Evolutionary conservation across 2,329 filamentous ascomycete genomes (phyloP).

Genomic region (Fonsecaea pedrosoi): DNA sequence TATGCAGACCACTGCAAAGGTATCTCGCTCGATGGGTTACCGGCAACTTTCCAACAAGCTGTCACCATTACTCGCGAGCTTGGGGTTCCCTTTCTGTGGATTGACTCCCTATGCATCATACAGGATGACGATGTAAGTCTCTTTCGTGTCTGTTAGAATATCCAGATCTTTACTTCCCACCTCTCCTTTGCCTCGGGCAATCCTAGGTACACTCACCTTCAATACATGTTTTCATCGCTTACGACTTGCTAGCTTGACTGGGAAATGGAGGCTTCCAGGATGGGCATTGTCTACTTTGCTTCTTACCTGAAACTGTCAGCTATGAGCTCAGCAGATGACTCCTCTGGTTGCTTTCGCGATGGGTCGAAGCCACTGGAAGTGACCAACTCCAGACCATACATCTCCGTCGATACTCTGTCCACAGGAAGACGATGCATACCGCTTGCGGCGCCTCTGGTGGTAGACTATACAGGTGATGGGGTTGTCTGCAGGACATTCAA

Average conservation of each 20-base stretch:
- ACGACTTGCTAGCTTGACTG: not conserved
- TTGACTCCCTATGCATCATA: conserved; percentile 1
- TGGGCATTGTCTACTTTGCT: conserved; percentile 5
- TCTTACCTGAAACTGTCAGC: conserved; percentile 1
- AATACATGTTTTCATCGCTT: not conserved
- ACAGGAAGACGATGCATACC: not conserved
- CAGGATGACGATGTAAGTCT: conserved; percentile 3
- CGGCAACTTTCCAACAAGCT: conserved; percentile 3
- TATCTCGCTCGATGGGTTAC: not conserved
- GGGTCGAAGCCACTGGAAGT: not conserved
- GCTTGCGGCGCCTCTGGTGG: not conserved
- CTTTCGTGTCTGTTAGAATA: not conserved
- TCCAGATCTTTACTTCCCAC: not conserved
- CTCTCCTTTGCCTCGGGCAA: not conserved
- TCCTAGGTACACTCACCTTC: no score
- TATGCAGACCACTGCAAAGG: not conserved
- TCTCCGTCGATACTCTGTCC: not conserved
- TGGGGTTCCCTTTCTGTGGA: not conserved
- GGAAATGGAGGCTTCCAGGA: conserved; percentile 1
- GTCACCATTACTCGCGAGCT: conserved; percentile 6
- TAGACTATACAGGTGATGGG: not conserved
- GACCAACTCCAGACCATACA: not conserved
- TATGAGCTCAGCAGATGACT: conserved; percentile 1
- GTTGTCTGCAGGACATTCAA: conserved; percentile 4
- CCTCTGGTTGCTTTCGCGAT: not conserved